phyloP scores from a whole-genome alignment of 2,329 filamentous ascomycete species.

The Clonostachys rosea region DNA sequence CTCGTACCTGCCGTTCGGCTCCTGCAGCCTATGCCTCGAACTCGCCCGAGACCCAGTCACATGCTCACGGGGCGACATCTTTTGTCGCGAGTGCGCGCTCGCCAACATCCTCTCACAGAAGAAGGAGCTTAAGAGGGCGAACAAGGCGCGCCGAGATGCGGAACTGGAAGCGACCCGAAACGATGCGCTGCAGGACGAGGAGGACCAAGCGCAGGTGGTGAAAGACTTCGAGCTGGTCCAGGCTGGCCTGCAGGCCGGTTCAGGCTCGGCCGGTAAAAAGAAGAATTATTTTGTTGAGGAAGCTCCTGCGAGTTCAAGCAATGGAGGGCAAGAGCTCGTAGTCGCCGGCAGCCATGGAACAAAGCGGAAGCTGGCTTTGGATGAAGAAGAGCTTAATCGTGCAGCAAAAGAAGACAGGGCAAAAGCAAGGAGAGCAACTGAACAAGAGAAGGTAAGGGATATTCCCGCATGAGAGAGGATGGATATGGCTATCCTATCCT shows the following conservation, averaged over 20 bases:
- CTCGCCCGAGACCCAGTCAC: slow-evolving; percentile 78
- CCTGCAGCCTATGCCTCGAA: slow-evolving; percentile 82
- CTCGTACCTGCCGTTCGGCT: slow-evolving; percentile 87
- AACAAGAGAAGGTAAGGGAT: slow-evolving; percentile 60
- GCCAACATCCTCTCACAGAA: slow-evolving; percentile 87
- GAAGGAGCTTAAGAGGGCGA: slow-evolving; percentile 82
- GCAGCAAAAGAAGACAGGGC: slow-evolving; percentile 66
- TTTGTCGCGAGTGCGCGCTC: slow-evolving; percentile 92
- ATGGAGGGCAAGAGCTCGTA: neutral
- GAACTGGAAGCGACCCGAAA: slow-evolving; percentile 59
- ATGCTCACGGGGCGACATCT: slow-evolving; percentile 81
- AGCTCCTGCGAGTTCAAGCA: slow-evolving; percentile 19
- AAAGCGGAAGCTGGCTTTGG: slow-evolving; percentile 73
- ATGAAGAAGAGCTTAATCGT: slow-evolving; percentile 69
- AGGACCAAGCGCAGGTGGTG: slow-evolving; percentile 66
- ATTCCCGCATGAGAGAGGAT: no score
- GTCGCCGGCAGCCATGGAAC: slow-evolving; percentile 9
- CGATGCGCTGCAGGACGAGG: slow-evolving; percentile 57
- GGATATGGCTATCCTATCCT: no score
- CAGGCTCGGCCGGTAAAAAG: slow-evolving; percentile 1
- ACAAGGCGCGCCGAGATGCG: slow-evolving; percentile 59
- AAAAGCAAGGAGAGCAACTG: slow-evolving; percentile 65
- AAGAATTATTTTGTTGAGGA: slow-evolving; percentile 29
- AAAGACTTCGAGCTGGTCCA: slow-evolving; percentile 82
- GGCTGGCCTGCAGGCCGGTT: slow-evolving; percentile 53